Evolutionary conservation across 768 basidiomycete genomes (phyloP), one percentile per base, ranked within the genome.

Genomic region (Crepidotus variabilis): DNA sequence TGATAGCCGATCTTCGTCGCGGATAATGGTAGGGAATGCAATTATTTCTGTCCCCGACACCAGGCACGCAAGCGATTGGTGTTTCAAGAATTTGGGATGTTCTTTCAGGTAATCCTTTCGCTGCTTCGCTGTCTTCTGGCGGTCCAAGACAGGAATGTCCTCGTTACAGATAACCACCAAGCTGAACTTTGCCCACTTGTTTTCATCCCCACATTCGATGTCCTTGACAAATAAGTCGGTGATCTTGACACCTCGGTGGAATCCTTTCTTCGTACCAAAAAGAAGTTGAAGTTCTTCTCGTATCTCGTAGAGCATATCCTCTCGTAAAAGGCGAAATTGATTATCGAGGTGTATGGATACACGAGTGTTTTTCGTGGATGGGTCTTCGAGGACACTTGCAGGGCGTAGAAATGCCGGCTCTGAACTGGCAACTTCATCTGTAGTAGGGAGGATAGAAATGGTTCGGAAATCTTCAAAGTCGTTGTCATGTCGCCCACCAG

Each of bases 401-500:
- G 76, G 73, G 2, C 82, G 77, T 16, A 85, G 60, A 58, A 84
- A 87, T 0, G 86, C 72, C 1, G 51, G 57, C 33, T 78, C 75
- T 2, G 58, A 66, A 34, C 70, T 85, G 1, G 56, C 58, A 3
- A 87, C 65, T 63, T 89, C 87, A 43, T 81, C 78, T 0, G 82
- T 76, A 6, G 85, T 85, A 0, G 87, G 87, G 5, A 85, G 68
- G 45, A 89, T 83, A n/a, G 80, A 67, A 20, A 88, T 84, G 8
- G 78, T 58, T 6, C 81, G 79, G 59, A 86, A 88, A 52, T 87
- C 77, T 13, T 67, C 68, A 48, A 82, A 81, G 64, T 89, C 87
- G 51, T 89, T 88, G 60, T 87, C 85, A 55, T 88, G 87, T 2
- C 87, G 75, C 2, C 86, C 87, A 0, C 87, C 87, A 1, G 87